A percentile compares a stretch with the other conserved stretches of the same genome.
Evolutionary conservation across 2,329 filamentous ascomycete genomes (phyloP).

Genomic region (Scedosporium aurantiacum): DNA sequence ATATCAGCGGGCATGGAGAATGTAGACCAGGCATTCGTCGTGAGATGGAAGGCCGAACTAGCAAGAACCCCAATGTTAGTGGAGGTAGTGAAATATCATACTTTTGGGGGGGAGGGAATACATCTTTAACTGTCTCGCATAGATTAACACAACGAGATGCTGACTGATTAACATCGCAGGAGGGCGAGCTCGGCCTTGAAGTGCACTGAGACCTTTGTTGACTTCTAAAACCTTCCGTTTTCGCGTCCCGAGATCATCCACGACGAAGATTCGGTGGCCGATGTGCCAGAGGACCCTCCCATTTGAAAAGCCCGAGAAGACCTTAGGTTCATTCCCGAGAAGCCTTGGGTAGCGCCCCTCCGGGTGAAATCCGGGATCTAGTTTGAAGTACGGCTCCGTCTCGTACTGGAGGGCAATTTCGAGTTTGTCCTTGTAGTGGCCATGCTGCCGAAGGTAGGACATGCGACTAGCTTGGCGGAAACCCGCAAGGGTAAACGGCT

Average conservation of each 20-base stretch:
- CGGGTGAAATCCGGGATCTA: background rate
- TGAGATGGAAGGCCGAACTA: background rate
- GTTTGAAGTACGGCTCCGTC: background rate
- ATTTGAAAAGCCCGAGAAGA: no score
- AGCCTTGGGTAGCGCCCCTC: background rate
- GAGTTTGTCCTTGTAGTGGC: background rate
- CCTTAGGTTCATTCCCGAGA: no score
- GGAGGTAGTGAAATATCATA: no score
- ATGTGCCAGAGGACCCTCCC: background rate
- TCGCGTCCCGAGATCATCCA: background rate
- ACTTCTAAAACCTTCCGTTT: background rate
- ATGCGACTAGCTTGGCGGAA: background rate
- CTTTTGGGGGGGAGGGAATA: no score
- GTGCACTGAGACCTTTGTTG: background rate
- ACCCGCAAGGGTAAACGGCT: background rate
- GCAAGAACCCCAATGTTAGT: no score
- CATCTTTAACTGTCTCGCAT: no score
- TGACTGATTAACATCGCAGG: no score
- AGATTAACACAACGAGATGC: no score
- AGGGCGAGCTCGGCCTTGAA: background rate
- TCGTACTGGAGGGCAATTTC: background rate
- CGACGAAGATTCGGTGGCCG: background rate
- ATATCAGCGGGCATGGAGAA: background rate
- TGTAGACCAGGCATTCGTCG: background rate
- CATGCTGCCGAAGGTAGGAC: background rate